Evolutionary conservation across 805 yeast species (phyloP), one percentile per base, ranked within the genome.

Genomic region (Saccharomycopsis sp.): DNA sequence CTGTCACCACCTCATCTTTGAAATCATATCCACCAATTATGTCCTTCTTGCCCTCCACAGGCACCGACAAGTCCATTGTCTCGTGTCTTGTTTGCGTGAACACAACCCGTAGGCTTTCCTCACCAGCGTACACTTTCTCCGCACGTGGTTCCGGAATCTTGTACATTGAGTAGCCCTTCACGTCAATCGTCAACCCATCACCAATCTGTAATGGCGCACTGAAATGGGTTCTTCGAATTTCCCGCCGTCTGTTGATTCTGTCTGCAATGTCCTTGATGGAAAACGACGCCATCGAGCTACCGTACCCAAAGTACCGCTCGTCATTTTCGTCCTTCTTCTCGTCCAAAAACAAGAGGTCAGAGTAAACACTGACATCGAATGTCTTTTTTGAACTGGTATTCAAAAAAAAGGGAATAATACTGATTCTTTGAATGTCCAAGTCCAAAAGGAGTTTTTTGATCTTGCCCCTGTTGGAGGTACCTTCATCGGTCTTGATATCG

Each of bases 141-240:
- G 69, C 60, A 15, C 68, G 64, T 0, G 74, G 52, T 31, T 64
- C 68, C 43, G 77, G 79, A 39, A 73, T 75, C 5, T 67, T 64
- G 46, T 69, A 71, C n/a, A 82, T 65, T 0, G 80, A 60, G 52
- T 75, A 82, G 0, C 95, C 96, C 49, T 72, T 73, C 1, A 88
- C 67, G 0, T 86, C 80, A 36, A 89, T 69, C 0, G 67, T 64
- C 15, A 88, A 42, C 0, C 63, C 59, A 27, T 72, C 73, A 34
- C 75, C 68, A 4, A 85, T 59, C 1, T 73, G 67, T 34, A 87
- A 57, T 7, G 77, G 72, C 46, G 82, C 73, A 12, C 71, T 67
- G 53, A 81, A 83, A 37, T 70, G 72, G 0, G 77, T 67, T 36
- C 94, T 60, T 36, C 71, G 71, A 3, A 82, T 68, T 50, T 80